Conservation (phyloP, 192 early-diverging fungal species). For the Linnemannia schmuckeri region DNA sequence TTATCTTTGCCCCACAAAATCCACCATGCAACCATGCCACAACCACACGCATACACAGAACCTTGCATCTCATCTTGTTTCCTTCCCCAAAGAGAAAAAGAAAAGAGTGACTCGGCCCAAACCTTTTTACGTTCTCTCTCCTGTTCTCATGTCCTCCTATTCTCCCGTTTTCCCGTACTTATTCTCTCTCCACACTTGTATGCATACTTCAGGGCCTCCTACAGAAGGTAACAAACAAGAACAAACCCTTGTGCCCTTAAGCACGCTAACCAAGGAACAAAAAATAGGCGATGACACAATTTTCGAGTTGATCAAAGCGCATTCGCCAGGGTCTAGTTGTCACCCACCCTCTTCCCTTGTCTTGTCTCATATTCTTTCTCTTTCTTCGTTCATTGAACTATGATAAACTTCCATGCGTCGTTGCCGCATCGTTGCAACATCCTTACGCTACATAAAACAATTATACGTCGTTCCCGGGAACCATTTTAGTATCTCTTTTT, state of each 20-base stretch:
- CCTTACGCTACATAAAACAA: background rate
- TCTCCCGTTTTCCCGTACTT: background rate
- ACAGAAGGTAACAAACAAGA: background rate
- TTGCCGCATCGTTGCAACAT: conserved; percentile 9
- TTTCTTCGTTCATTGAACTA: background rate
- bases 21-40: conserved; percentile 1
- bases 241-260: background rate
- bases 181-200: conserved; percentile 2
- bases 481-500: background rate
- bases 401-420: background rate
- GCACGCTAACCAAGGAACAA: background rate
- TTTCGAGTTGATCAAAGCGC: background rate
- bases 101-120: background rate
- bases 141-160: background rate
- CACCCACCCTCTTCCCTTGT: background rate
- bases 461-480: background rate
- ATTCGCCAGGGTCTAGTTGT: background rate
- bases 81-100: background rate
- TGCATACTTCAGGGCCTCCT: background rate
- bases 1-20: conserved; percentile 1
- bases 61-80: conserved; percentile 4
- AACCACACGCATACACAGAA: background rate
- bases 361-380: background rate
- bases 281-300: conserved; percentile 6
- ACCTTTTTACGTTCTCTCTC: background rate